Percentiles rank a stretch among this genome's conserved stretches.
phyloP scores from a whole-genome alignment of 495 filamentous ascomycete genomes.

The Penicillium diatomitis region DNA sequence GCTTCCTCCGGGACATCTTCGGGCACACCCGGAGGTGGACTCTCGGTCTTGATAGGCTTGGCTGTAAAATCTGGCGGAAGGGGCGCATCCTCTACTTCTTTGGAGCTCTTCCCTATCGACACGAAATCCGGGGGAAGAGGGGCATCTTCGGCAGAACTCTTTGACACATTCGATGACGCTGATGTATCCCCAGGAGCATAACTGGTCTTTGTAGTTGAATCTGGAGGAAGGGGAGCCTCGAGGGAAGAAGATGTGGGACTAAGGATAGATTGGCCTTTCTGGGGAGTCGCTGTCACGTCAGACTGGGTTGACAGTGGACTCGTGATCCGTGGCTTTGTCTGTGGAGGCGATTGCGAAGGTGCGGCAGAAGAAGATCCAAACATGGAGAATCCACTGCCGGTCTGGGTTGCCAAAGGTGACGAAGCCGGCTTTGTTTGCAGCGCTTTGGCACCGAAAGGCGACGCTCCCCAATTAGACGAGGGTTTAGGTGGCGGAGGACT shows the following conservation, averaged over 20 bases:
- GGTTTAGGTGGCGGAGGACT: conserved; percentile 13
- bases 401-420: conserved; percentile 25
- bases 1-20: conserved; percentile 42
- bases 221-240: conserved; percentile 65
- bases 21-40: conserved; percentile 17
- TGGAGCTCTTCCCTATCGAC: conserved; percentile 27
- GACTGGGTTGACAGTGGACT: conserved; percentile 29
- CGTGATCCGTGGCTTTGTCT: conserved; percentile 14
- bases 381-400: conserved; percentile 27
- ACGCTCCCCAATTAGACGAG: too few species aligned
- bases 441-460: neutral
- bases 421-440: conserved; percentile 18
- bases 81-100: conserved; percentile 16
- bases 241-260: conserved; percentile 13
- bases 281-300: conserved; percentile 28
- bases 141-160: conserved; percentile 27
- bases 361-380: conserved; percentile 20
- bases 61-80: conserved; percentile 25
- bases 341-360: neutral
- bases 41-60: conserved; percentile 12
- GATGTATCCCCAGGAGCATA: conserved; percentile 61
- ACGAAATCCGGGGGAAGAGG: conserved; percentile 17
- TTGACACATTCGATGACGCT: conserved; percentile 50
- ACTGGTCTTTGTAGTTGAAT: conserved; percentile 58
- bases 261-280: conserved; percentile 14